Base-by-base conservation (phyloP, 2,329 filamentous ascomycete genomes). In the Trichoderma arundinaceum region DNA sequence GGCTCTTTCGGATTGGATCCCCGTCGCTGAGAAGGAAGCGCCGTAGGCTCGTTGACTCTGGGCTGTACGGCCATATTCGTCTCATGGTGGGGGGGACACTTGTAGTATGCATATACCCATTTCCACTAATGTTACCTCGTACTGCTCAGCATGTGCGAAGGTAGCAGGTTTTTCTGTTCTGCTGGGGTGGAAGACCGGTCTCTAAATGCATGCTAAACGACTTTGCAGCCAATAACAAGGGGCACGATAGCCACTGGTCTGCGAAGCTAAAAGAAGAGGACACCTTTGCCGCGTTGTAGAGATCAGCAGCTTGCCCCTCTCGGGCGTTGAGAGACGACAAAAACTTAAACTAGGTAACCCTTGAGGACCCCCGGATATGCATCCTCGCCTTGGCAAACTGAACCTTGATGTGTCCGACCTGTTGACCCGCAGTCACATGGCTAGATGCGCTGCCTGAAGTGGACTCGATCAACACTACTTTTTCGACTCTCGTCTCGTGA, bases 381-480 rank as follows among this genome's bases (percentile, higher is more conserved):
- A 52, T 65, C 60, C 38, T 53, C 22, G 60, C 39, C 41, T 63
- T 54, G 39, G 60, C 49, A 54, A 54, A 15, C 35, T 35, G 12
- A 39, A 15, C n/a, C 35, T 41, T 13, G 13, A 54, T 54, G 17
- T 39, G 15, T 54, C 49, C 33, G 32, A 46, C 54, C 46, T 46
- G 56, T 59, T 39, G 54, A 65, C 63, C 35, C 32, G 38, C 43
- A 57, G 64, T 66, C 64, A 66, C 64, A 66, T 66, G 64, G 64
- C 41, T 51, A 7, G 17, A 51, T n/a, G 49, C 59, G 60, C 49
- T 17, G 60, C 41, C 38, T 33, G 39, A 19, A 48, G 48, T 46
- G 46, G 56, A 44, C 63, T 53, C 39, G 39, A 63, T 46, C 41
- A 46, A 54, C 60, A 49, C 60, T 63, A 63, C 32, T 53, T 35